A percentile compares a stretch with the other conserved stretches of the same genome.
Conservation (phyloP, 345 rosid genomes). For the Populus alba region DNA sequence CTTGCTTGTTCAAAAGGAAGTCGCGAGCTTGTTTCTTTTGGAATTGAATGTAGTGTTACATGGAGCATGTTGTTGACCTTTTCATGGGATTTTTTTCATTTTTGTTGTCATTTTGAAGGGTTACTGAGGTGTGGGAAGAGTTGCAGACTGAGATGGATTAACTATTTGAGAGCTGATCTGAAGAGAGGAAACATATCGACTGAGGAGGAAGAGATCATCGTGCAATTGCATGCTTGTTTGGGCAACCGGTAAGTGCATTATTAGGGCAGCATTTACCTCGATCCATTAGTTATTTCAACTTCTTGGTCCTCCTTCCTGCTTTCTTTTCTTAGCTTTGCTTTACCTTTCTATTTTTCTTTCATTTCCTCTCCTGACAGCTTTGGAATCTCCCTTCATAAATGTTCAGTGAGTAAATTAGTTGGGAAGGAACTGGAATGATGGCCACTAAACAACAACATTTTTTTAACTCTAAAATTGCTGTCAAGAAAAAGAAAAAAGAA, state of each 20-base stretch:
- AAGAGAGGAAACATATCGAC: conserved; percentile 72
- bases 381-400: not conserved
- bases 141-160: conserved; percentile 88
- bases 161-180: conserved; percentile 67
- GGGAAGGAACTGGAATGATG: not conserved
- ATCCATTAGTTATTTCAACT: not conserved
- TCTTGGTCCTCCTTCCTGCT: not conserved
- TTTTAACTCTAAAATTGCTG: not conserved
- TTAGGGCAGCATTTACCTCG: not conserved
- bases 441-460: not conserved
- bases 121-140: conserved; percentile 87
- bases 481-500: not conserved
- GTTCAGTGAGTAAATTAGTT: not conserved
- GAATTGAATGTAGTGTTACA: too few relatives aligned
- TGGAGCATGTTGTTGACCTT: not conserved
- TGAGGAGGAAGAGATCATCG: conserved; percentile 62
- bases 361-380: not conserved
- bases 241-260: conserved; percentile 61
- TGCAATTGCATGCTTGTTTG: conserved; percentile 58
- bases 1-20: not conserved
- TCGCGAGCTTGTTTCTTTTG: too few relatives aligned
- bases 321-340: not conserved
- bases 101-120: conserved; percentile 34
- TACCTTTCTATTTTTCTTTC: not conserved
- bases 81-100: not conserved